Base-by-base conservation (phyloP, 352 stramenopile species). In the Pythium monospermum region DNA sequence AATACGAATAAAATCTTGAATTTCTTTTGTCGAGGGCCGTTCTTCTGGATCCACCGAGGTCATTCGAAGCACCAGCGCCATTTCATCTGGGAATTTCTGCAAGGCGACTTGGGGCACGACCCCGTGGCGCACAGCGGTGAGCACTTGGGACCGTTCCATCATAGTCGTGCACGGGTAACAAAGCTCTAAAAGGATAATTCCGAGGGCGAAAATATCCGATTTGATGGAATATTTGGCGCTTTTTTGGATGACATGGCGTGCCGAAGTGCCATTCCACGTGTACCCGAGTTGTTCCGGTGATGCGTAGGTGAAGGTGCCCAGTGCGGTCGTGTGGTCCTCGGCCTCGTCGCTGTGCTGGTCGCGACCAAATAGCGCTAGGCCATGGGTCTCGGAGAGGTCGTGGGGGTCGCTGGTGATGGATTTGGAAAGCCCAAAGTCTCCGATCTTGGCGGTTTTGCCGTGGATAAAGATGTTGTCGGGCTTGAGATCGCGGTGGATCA, bases 251-350 rank as follows among this genome's bases (percentile, higher is more conserved):
- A 51, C 33, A 54, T 65, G 66, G 4, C 68, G 66, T 6, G 64
- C 64, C 27, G 73, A 64, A 7, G 66, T 35, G 21, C 69, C 68
- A 51, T 62, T 76, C 47, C 80, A 83, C 46, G 71, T 66, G 39
- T 84, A 75, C 3, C 81, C 81, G 6, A 93, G 68, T 56, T 93
- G 82, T 52, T 93, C 82, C n/a, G 82, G 82, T n/a, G 82, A 93
- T 25, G 82, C 82, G 49, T 93, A 93, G 25, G 81, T 87, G 43
- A 91, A 89, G 16, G 82, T 93, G 21, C 82, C 82, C 12, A 93
- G 64, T 3, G 76, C 79, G 7, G 82, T 93, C 19, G 82, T 93
- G 53, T 93, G 82, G 42, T 85, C 69, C 11, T 71, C 71, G 6
- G 25, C 30, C 16, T 21, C 11, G 2, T n/a, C 11, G 22, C 15